Evolutionary conservation across 1,284 basidiomycete genomes (phyloP).

Genomic region (Earliella scabrosa): DNA sequence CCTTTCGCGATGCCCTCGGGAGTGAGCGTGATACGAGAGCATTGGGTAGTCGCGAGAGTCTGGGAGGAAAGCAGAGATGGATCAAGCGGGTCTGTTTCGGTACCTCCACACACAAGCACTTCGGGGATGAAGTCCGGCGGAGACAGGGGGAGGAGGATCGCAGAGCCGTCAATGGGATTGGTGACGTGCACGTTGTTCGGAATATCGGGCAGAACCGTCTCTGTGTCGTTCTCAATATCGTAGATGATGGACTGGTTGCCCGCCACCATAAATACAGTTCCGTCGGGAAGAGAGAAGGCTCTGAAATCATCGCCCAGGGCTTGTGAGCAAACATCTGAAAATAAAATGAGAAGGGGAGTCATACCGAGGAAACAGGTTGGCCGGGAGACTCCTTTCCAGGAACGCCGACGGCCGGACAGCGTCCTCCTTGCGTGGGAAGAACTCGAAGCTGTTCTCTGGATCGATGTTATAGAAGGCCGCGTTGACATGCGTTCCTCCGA

Average conservation of each 20-base stretch:
- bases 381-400: constrained; percentile 57
- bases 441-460: constrained; percentile 71
- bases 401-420: constrained; percentile 53
- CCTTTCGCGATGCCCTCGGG: constrained; percentile 29
- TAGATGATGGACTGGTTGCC: constrained; percentile 43
- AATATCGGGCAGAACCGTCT: constrained; percentile 46
- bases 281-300: constrained; percentile 34
- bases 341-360: too few species aligned
- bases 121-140: constrained; percentile 50
- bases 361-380: constrained; percentile 63
- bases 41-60: constrained; percentile 47
- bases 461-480: constrained; percentile 56
- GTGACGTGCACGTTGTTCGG: constrained; percentile 52
- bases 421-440: constrained; percentile 66
- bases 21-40: constrained; percentile 35
- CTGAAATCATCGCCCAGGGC: too few species aligned
- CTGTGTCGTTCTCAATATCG: constrained; percentile 38
- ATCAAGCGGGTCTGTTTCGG: constrained; percentile 32
- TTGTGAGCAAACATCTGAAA: too few species aligned
- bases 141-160: constrained; percentile 52
- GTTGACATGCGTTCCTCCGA: constrained; percentile 79
- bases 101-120: constrained; percentile 55
- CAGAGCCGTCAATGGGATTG: constrained; percentile 51
- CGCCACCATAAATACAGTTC: constrained; percentile 51
- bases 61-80: constrained; percentile 41